phyloP scores from a whole-genome alignment of 164 flowering plant species.

The Annona squamosa region DNA sequence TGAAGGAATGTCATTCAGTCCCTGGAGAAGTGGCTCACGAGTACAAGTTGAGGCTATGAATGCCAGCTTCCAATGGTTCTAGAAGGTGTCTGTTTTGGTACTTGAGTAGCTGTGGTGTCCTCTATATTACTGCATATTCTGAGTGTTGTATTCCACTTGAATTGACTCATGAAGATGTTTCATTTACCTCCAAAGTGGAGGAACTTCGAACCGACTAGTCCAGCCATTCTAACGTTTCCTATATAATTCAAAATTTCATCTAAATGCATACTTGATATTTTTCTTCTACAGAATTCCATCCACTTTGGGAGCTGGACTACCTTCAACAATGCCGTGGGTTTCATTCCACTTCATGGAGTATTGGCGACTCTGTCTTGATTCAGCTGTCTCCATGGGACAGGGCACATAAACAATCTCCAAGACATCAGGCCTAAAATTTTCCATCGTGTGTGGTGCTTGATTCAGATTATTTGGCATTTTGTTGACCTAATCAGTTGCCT shows the following conservation, averaged over 20 bases:
- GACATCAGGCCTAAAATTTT: too few species aligned
- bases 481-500: too few species aligned
- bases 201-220: neutral
- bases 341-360: conserved; percentile 43
- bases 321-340: conserved; percentile 70
- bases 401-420: neutral
- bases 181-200: neutral
- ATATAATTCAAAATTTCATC: neutral
- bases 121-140: too few species aligned
- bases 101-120: too few species aligned
- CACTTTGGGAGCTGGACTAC: conserved; percentile 28
- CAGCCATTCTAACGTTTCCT: neutral
- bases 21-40: neutral
- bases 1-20: neutral
- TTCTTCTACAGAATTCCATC: conserved; percentile 40
- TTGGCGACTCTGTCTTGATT: conserved; percentile 56
- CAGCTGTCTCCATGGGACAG: conserved; percentile 29
- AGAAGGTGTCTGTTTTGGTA: too few species aligned
- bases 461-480: too few species aligned
- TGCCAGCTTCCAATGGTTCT: neutral
- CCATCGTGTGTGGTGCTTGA: too few species aligned
- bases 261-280: neutral
- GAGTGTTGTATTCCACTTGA: neutral
- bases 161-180: neutral
- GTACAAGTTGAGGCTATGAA: neutral